Evolutionary conservation across 257 asterid species (phyloP), one percentile per base, ranked within the genome.

Genomic region (Marsdenia floribunda): DNA sequence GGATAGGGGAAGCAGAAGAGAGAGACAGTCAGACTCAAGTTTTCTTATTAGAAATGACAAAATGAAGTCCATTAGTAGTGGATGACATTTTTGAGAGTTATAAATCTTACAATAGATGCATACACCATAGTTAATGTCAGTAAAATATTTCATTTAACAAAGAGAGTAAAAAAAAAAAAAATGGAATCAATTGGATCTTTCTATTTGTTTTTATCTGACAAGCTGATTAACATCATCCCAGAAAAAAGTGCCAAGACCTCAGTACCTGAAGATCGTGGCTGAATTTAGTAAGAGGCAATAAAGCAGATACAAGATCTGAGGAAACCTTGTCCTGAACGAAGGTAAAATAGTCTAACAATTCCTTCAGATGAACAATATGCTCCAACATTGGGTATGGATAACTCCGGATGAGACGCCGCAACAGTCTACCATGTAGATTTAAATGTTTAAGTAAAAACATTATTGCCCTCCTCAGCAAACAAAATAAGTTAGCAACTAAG

Each of bases 291-390:
- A 90, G 90, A 55, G 97, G 96, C 57, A 92, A 84, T 71, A 92
- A 76, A 80, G 85, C 85, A 78, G 84, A 70, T 57, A 92, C 88
- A 71, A 90, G 86, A 69, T 84, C 80, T 74, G 85, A 83, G 65
- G 97, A 90, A 73, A 86, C 84, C 76, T 80, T 84, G 69, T 80
- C 91, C 73, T 88, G 86, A 85, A 88, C 83, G 82, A 82, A 89
- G 83, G 89, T 85, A 77, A 90, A 92, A 87, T 92, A 92, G 81
- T 90, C 97, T 85, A 92, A 81, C 87, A 90, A 83, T 77, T 90
- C 97, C 87, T 92, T 92, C 80, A 92, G 82, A 81, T 90, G 93
- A 40, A 93, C 83, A 72, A 88, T 80, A 67, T 87, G 86, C 54
- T 86, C 93, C 86, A 87, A 80, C 90, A 90, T 87, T 69, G 90